Conservation (phyloP, 2,329 filamentous ascomycete species). For the Exophiala alcalophila region DNA sequence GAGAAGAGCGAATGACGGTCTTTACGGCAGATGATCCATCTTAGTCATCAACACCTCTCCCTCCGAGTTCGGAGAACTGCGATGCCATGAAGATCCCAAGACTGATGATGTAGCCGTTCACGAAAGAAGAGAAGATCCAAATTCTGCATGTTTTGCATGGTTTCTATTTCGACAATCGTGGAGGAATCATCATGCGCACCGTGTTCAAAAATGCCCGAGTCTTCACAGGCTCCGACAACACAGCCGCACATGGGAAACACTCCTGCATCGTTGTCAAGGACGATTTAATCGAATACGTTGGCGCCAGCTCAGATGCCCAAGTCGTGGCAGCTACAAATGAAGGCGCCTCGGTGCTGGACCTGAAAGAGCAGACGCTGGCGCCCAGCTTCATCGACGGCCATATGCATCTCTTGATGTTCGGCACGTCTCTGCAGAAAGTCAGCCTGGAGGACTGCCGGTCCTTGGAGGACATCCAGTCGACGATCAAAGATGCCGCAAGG, state of each 20-base stretch:
- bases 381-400: constrained; percentile 52
- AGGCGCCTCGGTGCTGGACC: constrained; percentile 33
- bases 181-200: constrained; percentile 2
- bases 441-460: constrained; percentile 43
- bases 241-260: constrained; percentile 10
- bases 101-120: no score
- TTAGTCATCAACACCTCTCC: no score
- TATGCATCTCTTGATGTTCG: constrained; percentile 51
- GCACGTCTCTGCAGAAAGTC: constrained; percentile 47
- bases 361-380: constrained; percentile 40
- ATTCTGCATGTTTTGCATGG: no score
- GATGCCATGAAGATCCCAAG: no score
- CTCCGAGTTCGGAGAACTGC: no score
- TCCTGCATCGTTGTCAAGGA: constrained; percentile 41
- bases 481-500: constrained; percentile 44
- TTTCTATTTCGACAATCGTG: no score
- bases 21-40: no score
- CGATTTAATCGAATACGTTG: constrained; percentile 44
- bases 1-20: no score
- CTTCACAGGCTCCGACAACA: constrained; percentile 30
- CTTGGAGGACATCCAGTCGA: constrained; percentile 43
- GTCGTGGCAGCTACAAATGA: constrained; percentile 26
- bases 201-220: constrained; percentile 35
- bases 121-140: no score
- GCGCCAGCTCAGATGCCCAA: constrained; percentile 33